Percentiles rank a stretch among this genome's conserved stretches.
These are phyloP conservation scores for Exophiala aquamarina DNA, from an alignment of 2,329 filamentous ascomycete genomes.

Conservation along the genomic window DNA sequence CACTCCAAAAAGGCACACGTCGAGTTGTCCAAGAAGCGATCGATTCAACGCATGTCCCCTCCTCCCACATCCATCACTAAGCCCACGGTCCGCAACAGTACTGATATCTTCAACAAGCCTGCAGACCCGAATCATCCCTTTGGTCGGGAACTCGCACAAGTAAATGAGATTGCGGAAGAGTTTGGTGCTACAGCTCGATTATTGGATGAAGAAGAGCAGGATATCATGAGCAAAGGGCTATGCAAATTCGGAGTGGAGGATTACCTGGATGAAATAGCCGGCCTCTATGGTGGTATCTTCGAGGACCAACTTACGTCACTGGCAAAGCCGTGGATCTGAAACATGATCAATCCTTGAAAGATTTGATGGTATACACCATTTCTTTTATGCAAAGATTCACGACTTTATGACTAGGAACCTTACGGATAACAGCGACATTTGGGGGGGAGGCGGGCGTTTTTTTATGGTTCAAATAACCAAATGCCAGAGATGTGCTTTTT, in stretches of 20 bases:
- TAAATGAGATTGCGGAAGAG: constrained; percentile 90
- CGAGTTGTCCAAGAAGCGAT: constrained; percentile 68
- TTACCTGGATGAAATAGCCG: constrained; percentile 78
- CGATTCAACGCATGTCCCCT: constrained; percentile 54
- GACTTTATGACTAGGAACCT: constrained; percentile 15
- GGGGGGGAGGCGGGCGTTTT: constrained; percentile 5
- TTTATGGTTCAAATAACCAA: too few relatives aligned
- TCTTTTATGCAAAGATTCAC: constrained; percentile 6
- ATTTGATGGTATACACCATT: background rate
- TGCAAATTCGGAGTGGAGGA: constrained; percentile 75
- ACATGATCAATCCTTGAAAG: constrained; percentile 4
- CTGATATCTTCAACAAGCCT: constrained; percentile 37
- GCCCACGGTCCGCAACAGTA: constrained; percentile 31
- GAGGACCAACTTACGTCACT: constrained; percentile 42
- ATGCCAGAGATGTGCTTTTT: too few relatives aligned
- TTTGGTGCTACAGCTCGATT: constrained; percentile 58
- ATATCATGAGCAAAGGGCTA: constrained; percentile 69
- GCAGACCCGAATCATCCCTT: constrained; percentile 66
- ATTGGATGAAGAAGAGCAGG: constrained; percentile 71
- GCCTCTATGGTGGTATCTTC: constrained; percentile 65
- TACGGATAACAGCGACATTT: background rate
- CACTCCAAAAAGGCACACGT: constrained; percentile 89
- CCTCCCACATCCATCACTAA: constrained; percentile 40
- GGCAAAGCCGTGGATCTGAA: constrained; percentile 42
- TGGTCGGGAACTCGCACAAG: constrained; percentile 83